Conservation (phyloP, 768 basidiomycete genomes). For the Leucocoprinus leucothites region DNA sequence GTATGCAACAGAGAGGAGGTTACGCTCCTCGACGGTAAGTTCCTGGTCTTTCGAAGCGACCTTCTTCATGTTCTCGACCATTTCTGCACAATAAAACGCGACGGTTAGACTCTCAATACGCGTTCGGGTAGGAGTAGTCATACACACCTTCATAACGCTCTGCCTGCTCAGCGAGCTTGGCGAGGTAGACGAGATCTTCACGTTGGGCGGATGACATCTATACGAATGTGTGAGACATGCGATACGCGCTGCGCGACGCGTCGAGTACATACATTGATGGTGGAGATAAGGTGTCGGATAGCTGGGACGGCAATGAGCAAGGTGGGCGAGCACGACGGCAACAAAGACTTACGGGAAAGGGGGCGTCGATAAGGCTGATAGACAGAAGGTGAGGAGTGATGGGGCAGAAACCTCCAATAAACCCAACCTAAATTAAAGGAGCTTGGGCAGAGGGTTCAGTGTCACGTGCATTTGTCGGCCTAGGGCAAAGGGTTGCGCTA, state of each 20-base stretch:
- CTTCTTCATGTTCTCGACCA: constrained; percentile 99
- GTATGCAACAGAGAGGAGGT: constrained; percentile 96
- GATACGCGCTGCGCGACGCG: constrained; percentile 40
- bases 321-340: constrained; percentile 24
- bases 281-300: constrained; percentile 22
- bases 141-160: constrained; percentile 94
- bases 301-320: not conserved
- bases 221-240: constrained; percentile 25
- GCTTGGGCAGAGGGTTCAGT: constrained; percentile 68
- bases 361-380: constrained; percentile 36
- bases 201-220: constrained; percentile 80
- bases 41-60: constrained; percentile 98
- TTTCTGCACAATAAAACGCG: constrained; percentile 55
- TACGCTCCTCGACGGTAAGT: constrained; percentile 97
- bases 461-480: constrained; percentile 33
- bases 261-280: constrained; percentile 42
- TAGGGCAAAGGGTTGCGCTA: constrained; percentile 45
- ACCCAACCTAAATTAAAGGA: constrained; percentile 61
- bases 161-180: constrained; percentile 99
- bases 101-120: not conserved
- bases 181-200: constrained; percentile 98
- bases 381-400: constrained; percentile 40
- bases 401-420: constrained; percentile 46
- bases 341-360: constrained; percentile 40
- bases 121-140: constrained; percentile 2